These are phyloP conservation scores for Sesbania bispinosa DNA, from an alignment of 306 rosid genomes.

Conservation along the genomic window DNA sequence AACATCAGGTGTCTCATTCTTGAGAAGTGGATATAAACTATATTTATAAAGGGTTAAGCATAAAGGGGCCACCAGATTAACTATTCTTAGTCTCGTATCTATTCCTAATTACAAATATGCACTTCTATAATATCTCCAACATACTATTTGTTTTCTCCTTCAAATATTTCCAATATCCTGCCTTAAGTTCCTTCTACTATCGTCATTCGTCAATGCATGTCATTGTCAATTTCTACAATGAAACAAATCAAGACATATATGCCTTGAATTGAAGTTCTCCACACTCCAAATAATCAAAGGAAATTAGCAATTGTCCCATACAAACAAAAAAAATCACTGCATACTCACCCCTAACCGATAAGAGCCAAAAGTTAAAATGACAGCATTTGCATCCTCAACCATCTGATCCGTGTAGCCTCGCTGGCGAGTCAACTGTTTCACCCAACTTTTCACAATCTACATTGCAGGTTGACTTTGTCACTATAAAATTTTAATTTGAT, in stretches of 20 bases:
- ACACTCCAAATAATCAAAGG: slow-evolving; percentile 9
- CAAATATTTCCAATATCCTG: not conserved
- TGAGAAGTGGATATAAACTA: not conserved
- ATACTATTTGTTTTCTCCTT: not conserved
- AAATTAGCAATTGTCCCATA: not conserved
- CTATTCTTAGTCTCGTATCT: not conserved
- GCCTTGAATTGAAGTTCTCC: not conserved
- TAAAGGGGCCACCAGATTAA: not conserved
- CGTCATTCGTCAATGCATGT: not conserved
- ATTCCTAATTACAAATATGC: not conserved
- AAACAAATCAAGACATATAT: not conserved
- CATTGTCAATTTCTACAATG: not conserved
- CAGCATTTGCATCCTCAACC: slow-evolving; percentile 95
- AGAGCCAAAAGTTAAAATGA: slow-evolving; percentile 88
- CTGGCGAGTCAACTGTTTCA: slow-evolving; percentile 75
- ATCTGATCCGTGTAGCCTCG: slow-evolving; percentile 96
- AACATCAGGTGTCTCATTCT: not conserved
- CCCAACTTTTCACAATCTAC: slow-evolving; percentile 92
- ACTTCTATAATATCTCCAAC: not conserved
- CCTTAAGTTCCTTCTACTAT: slow-evolving; percentile 1
- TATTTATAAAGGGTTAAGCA: not conserved
- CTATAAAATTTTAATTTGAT: slow-evolving; percentile 4
- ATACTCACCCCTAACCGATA: slow-evolving; percentile 82
- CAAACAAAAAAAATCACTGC: too few relatives aligned
- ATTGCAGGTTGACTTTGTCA: slow-evolving; percentile 26